Evolutionary conservation across 345 rosid genomes (phyloP).

Genomic region (Boechera divaricarpa): DNA sequence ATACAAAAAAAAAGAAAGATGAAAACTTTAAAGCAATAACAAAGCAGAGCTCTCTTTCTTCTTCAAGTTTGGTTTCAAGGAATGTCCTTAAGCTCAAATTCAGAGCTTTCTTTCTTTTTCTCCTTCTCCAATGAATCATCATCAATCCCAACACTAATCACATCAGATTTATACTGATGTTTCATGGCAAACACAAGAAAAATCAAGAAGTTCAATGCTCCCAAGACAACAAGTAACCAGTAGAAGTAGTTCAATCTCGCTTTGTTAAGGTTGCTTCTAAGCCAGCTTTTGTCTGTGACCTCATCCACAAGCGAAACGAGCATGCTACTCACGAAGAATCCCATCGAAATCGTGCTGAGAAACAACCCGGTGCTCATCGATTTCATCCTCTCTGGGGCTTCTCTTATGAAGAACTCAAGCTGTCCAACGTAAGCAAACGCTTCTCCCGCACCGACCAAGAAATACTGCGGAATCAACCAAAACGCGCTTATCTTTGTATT

Average conservation of each 20-base stretch:
- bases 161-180: constrained; percentile 75
- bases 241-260: constrained; percentile 74
- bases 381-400: constrained; percentile 92
- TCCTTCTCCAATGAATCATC: constrained; percentile 47
- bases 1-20: not conserved
- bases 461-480: constrained; percentile 81
- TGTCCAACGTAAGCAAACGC: constrained; percentile 93
- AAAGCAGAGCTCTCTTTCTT: not conserved
- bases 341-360: constrained; percentile 83
- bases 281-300: constrained; percentile 67
- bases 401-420: constrained; percentile 90
- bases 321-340: constrained; percentile 83
- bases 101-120: constrained; percentile 41
- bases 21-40: constrained; percentile 23
- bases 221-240: constrained; percentile 72
- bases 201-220: constrained; percentile 64
- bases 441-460: constrained; percentile 92
- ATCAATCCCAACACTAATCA: constrained; percentile 31
- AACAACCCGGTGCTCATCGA: constrained; percentile 96
- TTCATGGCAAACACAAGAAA: constrained; percentile 60
- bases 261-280: constrained; percentile 65
- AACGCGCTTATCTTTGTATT: constrained; percentile 60
- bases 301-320: constrained; percentile 72
- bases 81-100: constrained; percentile 45
- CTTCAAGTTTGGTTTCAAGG: constrained; percentile 31